A percentile compares a stretch with the other conserved stretches of the same genome.
Evolutionary conservation across 441 rosid species (phyloP).

Genomic region (Corymbia calophylla): DNA sequence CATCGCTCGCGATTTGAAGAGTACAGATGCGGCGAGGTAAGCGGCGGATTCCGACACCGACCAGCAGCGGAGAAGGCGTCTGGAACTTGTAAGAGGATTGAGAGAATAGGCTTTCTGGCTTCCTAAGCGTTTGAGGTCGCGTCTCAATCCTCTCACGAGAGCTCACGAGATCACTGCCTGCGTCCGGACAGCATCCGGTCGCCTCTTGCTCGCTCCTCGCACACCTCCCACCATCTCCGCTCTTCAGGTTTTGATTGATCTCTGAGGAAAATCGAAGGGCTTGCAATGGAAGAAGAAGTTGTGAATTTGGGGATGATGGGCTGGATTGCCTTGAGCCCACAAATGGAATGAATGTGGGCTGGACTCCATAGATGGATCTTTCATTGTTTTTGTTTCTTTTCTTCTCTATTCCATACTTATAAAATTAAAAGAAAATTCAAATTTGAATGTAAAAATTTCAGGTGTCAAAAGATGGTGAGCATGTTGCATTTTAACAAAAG

Average conservation of each 20-base stretch:
- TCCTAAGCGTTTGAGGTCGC: neutral
- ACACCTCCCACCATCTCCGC: neutral
- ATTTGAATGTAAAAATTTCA: too few relatives aligned
- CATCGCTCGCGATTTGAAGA: neutral
- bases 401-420: too few relatives aligned
- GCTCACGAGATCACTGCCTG: neutral
- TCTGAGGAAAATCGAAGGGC: neutral
- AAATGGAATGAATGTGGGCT: too few relatives aligned
- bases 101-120: neutral
- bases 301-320: neutral
- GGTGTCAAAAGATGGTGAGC: fast-evolving
- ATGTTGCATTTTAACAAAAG: neutral
- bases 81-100: neutral
- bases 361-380: too few relatives aligned
- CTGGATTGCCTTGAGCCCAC: too few relatives aligned
- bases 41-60: neutral
- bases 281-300: neutral
- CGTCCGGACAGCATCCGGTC: neutral
- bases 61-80: neutral
- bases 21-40: neutral
- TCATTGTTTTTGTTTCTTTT: too few relatives aligned
- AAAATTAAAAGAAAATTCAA: too few relatives aligned
- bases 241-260: neutral
- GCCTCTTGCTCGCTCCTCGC: neutral
- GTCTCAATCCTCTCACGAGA: neutral